Percentiles rank a stretch among this genome's conserved stretches.
phyloP scores from a whole-genome alignment of 768 basidiomycete species.

The Suillus variegatus region DNA sequence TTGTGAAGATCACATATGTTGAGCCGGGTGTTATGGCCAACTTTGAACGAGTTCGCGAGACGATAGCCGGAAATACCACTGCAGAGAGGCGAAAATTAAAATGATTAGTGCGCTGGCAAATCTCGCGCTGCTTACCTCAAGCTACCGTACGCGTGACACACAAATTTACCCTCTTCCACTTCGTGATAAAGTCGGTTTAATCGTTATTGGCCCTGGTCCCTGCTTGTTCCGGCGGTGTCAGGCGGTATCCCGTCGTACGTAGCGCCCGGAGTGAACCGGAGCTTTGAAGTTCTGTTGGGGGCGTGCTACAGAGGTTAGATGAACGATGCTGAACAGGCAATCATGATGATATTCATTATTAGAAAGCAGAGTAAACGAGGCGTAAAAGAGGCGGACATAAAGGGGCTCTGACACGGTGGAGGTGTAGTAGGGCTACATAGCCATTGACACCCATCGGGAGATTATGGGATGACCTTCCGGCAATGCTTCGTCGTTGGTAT shows the following conservation, averaged over 20 bases:
- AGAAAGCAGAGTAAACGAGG: background rate
- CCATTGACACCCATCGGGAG: slow-evolving; percentile 19
- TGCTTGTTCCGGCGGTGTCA: slow-evolving; percentile 4
- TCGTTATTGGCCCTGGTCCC: background rate
- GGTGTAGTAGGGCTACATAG: background rate
- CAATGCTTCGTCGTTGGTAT: slow-evolving; percentile 27
- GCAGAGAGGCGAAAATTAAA: too few relatives aligned
- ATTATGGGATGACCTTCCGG: slow-evolving; percentile 32
- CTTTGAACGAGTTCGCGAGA: background rate
- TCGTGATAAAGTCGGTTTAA: background rate
- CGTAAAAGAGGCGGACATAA: background rate
- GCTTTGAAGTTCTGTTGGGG: background rate
- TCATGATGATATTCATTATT: background rate
- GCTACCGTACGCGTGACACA: background rate
- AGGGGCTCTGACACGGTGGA: background rate
- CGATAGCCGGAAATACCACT: background rate
- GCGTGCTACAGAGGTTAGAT: slow-evolving; percentile 1
- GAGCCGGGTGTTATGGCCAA: background rate
- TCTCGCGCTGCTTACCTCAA: background rate
- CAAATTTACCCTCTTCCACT: background rate
- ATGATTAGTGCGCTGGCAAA: background rate
- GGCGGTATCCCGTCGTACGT: slow-evolving; percentile 4
- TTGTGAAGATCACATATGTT: background rate
- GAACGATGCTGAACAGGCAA: background rate
- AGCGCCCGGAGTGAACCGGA: slow-evolving; percentile 8